phyloP scores from a whole-genome alignment of 768 basidiomycete genomes.

The Mycena metata region DNA sequence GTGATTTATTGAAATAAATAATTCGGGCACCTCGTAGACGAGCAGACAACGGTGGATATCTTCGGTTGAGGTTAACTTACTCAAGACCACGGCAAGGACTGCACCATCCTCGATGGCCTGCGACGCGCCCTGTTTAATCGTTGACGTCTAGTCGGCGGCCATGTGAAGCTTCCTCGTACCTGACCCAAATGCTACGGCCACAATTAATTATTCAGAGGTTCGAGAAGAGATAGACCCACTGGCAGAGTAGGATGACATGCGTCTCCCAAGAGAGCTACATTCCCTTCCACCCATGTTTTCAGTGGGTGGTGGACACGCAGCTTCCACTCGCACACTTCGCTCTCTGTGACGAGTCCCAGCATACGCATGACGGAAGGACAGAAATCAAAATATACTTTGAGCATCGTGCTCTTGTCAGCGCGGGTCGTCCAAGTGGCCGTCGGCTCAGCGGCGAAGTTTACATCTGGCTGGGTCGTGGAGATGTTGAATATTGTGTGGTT shows the following conservation, averaged over 20 bases:
- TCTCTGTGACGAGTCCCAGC: conserved; percentile 49
- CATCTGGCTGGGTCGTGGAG: conserved; percentile 53
- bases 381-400: conserved; percentile 50
- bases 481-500: conserved; percentile 53
- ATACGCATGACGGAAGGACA: conserved; percentile 52
- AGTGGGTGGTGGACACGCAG: conserved; percentile 53
- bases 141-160: background rate
- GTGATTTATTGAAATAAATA: too few species aligned
- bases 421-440: conserved; percentile 51
- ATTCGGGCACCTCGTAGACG: conserved; percentile 37
- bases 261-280: conserved; percentile 52
- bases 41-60: conserved; percentile 35
- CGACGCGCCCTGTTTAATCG: conserved; percentile 49
- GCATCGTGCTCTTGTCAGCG: conserved; percentile 51
- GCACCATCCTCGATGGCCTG: conserved; percentile 58
- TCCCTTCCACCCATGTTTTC: conserved; percentile 52
- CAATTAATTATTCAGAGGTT: background rate
- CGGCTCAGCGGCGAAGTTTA: conserved; percentile 49
- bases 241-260: conserved; percentile 49
- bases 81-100: conserved; percentile 48
- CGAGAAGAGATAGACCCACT: conserved; percentile 13
- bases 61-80: conserved; percentile 16
- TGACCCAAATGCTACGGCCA: conserved; percentile 28
- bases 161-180: background rate
- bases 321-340: conserved; percentile 57